Conservation (phyloP, 129 eudicot genomes). For the Solidago caesia region DNA sequence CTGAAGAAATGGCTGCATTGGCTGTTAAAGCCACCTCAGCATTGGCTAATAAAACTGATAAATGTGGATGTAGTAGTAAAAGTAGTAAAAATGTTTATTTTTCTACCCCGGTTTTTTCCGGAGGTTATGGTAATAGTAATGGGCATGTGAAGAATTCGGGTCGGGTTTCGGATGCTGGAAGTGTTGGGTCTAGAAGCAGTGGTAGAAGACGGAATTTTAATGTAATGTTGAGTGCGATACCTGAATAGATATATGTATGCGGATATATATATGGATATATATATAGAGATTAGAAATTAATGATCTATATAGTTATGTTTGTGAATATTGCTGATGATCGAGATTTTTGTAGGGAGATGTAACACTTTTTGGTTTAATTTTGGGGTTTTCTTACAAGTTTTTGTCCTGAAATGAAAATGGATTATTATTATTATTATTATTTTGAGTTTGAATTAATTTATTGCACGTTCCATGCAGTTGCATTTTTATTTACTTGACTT, state of each 20-base stretch:
- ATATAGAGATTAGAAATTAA: no score
- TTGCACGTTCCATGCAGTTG: constrained; percentile 5
- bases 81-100: constrained; percentile 17
- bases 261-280: no score
- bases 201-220: constrained; percentile 40
- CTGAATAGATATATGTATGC: constrained; percentile 42
- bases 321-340: neutral
- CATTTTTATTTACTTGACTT: neutral
- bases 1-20: constrained; percentile 94
- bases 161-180: constrained; percentile 44
- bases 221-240: constrained; percentile 62
- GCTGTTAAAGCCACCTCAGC: constrained; percentile 88
- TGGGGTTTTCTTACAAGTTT: constrained; percentile 27
- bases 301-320: neutral
- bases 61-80: constrained; percentile 38
- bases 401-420: constrained; percentile 18
- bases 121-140: constrained; percentile 10
- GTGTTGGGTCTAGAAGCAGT: constrained; percentile 26
- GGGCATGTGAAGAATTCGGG: constrained; percentile 24
- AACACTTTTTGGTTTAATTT: constrained; percentile 1
- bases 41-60: constrained; percentile 60
- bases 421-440: neutral
- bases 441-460: neutral
- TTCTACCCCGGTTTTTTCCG: constrained; percentile 12
- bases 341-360: neutral